Base-by-base conservation (phyloP, 108 stramenopile species). In the Chaetoceros tenuissimus region DNA sequence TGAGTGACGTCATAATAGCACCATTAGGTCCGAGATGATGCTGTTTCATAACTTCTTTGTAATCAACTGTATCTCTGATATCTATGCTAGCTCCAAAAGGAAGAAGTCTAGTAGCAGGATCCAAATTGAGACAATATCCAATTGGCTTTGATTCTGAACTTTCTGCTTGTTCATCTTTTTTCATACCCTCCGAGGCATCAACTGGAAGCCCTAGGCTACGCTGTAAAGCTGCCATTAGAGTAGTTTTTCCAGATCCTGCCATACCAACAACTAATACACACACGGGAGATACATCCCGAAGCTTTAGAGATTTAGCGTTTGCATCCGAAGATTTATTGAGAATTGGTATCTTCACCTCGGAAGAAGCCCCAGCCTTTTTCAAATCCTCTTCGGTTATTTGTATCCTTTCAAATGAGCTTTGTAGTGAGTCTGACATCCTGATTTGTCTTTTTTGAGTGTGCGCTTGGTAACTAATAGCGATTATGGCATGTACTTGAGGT, bases 11-110 rank as follows among this genome's bases (percentile, higher is more conserved):
- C 67, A 97, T 81, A 62, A 99, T 99, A 16, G 92, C 99, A 1
- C 99, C 99, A 77, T 99, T 99, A 2, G 99, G 99, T 30, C 99
- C 99, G 1, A 99, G 74, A 44, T 85, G 82, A 64, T 99, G 97
- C 68, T 98, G 96, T 53, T 75, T 64, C 99, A 99, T 99, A 29
- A 99, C 97, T 63, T 94, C 79, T 43, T 97, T 87, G 82, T 99
- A 98, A 63, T 98, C 84, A 25, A 99, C 94, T 0, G 96, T 98
- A 58, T 99, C 99, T 1, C 99, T 85, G 65, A 99, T 99, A 71
- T 99, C 99, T 57, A 99, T 99, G 58, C 90, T 89, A 18, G 94
- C 89, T 3, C 69, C 74, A 66, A 91, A 98, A 18, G 99, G 96
- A 0, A 97, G 69, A 57, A 78, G 67, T 71, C 81, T 73, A 0